A percentile compares a stretch with the other conserved stretches of the same genome.
These are phyloP conservation scores for Alternaria solani DNA, from an alignment of 2,329 filamentous ascomycete genomes.

Conservation along the genomic window DNA sequence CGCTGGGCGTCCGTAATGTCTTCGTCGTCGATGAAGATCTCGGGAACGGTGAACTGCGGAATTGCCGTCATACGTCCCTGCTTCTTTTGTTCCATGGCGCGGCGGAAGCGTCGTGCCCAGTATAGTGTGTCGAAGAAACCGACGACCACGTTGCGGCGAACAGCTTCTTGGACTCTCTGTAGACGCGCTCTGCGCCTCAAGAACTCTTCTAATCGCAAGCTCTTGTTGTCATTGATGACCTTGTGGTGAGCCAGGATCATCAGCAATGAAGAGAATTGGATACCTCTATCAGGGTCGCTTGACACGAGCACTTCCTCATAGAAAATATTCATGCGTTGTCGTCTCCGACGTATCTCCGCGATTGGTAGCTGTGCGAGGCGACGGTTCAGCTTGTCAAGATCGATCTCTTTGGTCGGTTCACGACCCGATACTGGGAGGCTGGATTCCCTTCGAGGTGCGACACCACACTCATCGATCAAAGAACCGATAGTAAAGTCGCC, in stretches of 20 bases:
- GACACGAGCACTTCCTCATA: constrained; percentile 96
- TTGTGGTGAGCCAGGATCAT: constrained; percentile 99
- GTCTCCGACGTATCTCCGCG: constrained; percentile 74
- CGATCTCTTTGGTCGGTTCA: constrained; percentile 60
- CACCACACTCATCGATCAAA: constrained; percentile 84
- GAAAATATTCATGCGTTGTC: constrained; percentile 88
- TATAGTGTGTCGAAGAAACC: constrained; percentile 96
- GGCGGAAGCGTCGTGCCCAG: constrained; percentile 84
- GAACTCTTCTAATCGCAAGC: constrained; percentile 92
- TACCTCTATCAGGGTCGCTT: constrained; percentile 86
- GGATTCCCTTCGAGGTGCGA: constrained; percentile 60
- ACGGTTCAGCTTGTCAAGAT: constrained; percentile 77
- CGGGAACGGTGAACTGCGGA: constrained; percentile 83
- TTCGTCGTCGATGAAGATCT: constrained; percentile 88
- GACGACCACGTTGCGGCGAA: constrained; percentile 86
- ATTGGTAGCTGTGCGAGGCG: constrained; percentile 79
- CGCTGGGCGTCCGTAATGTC: constrained; percentile 58
- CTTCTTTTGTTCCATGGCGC: constrained; percentile 74
- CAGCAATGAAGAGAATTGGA: constrained; percentile 88
- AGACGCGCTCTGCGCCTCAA: constrained; percentile 86
- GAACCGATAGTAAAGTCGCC: constrained; percentile 85
- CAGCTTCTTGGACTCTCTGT: constrained; percentile 93
- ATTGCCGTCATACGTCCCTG: constrained; percentile 76
- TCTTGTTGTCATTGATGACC: constrained; percentile 97
- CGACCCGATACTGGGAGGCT: constrained; percentile 57